These are phyloP conservation scores for Saposhnikovia divaricata DNA, from an alignment of 129 eudicot species.

Conservation along the genomic window DNA sequence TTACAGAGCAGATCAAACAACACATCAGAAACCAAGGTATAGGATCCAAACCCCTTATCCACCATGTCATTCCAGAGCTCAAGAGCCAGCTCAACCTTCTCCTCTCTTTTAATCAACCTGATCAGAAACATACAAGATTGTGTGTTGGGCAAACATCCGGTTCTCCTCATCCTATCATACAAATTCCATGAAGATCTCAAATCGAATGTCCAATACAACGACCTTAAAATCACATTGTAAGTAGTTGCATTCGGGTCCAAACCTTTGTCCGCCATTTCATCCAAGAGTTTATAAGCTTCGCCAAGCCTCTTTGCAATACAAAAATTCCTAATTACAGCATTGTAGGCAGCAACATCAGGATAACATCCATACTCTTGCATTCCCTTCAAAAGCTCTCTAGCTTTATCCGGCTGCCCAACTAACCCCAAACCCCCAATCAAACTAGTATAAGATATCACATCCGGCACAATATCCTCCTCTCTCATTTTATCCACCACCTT, in stretches of 20 bases:
- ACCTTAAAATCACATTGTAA: slow-evolving; percentile 45
- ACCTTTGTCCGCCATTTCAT: slow-evolving; percentile 46
- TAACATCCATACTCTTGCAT: slow-evolving; percentile 58
- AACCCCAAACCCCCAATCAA: slow-evolving; percentile 61
- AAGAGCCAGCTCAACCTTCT: slow-evolving; percentile 50
- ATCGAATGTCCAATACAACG: slow-evolving; percentile 41
- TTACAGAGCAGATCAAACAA: slow-evolving; percentile 54
- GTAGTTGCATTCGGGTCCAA: slow-evolving; percentile 54
- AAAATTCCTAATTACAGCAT: slow-evolving; percentile 51
- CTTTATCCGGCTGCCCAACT: slow-evolving; percentile 59
- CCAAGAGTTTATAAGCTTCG: slow-evolving; percentile 36
- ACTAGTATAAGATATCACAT: slow-evolving; percentile 53
- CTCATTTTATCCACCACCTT: slow-evolving; percentile 38
- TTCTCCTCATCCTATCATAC: slow-evolving; percentile 43
- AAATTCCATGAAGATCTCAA: slow-evolving; percentile 47
- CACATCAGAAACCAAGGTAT: slow-evolving; percentile 43
- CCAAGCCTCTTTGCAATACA: slow-evolving; percentile 54
- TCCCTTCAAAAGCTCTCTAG: slow-evolving; percentile 46
- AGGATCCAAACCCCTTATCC: slow-evolving; percentile 57
- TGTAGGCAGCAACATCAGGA: slow-evolving; percentile 62
- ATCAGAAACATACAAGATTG: slow-evolving; percentile 60
- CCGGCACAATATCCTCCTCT: slow-evolving; percentile 37
- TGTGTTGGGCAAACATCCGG: slow-evolving; percentile 54
- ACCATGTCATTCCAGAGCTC: slow-evolving; percentile 68
- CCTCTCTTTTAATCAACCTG: slow-evolving; percentile 45